These are phyloP conservation scores for Berberis thunbergii DNA, from an alignment of 164 flowering plant genomes.

Conservation along the genomic window DNA sequence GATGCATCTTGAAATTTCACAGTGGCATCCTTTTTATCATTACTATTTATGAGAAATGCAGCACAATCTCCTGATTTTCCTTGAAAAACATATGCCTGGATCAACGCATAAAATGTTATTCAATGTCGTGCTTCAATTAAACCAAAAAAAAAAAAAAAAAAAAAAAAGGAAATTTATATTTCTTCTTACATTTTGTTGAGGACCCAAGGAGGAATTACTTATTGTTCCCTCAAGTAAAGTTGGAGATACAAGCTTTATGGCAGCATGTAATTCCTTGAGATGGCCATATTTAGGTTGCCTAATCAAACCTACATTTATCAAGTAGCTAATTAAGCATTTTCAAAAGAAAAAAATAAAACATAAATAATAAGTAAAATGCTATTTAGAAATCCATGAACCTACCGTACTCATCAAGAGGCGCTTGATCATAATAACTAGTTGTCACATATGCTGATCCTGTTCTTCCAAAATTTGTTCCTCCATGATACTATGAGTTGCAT, in stretches of 20 bases:
- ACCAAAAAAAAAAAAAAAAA: too few species aligned
- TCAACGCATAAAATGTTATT: neutral
- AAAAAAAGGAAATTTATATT: neutral
- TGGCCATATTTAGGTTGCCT: too few species aligned
- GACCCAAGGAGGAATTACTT: too few species aligned
- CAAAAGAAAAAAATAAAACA: too few species aligned
- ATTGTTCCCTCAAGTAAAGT: too few species aligned
- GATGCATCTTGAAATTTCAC: constrained; percentile 33
- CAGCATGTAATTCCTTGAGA: too few species aligned
- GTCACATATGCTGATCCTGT: constrained; percentile 41
- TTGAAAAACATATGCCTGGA: constrained; percentile 57
- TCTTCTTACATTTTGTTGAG: neutral
- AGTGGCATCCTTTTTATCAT: constrained; percentile 2
- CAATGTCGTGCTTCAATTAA: neutral
- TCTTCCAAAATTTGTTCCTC: constrained; percentile 96
- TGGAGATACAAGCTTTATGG: too few species aligned
- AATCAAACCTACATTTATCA: too few species aligned
- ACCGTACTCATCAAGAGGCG: constrained; percentile 99
- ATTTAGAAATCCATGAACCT: neutral
- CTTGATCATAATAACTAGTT: constrained; percentile 82
- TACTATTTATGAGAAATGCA: constrained; percentile 62
- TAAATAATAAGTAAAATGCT: neutral
- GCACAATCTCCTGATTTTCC: constrained; percentile 40
- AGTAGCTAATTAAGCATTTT: too few species aligned
- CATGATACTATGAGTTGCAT: constrained; percentile 58